Evolutionary conservation across 228 moss, liverwort and hornwort species (phyloP).

Genomic region (Sphagnum magellanicum): DNA sequence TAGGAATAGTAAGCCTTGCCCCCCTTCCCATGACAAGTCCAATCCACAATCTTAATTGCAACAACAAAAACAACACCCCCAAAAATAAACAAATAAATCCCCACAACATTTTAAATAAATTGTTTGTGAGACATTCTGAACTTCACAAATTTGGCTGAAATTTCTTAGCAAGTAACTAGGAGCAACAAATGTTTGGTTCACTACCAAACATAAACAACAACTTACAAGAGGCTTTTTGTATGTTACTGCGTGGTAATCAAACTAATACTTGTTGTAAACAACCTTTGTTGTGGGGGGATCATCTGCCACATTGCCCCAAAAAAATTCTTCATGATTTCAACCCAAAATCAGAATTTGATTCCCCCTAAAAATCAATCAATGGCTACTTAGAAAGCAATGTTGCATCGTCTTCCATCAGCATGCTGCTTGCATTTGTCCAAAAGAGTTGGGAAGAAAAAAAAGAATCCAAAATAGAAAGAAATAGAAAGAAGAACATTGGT

Average conservation of each 20-base stretch:
- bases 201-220: neutral
- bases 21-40: slow-evolving; percentile 95
- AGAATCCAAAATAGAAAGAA: too few relatives aligned
- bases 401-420: too few relatives aligned
- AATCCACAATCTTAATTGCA: slow-evolving; percentile 70
- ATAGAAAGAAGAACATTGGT: too few relatives aligned
- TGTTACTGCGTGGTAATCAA: slow-evolving; percentile 79
- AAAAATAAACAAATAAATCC: neutral
- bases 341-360: neutral
- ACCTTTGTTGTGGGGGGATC: slow-evolving; percentile 73
- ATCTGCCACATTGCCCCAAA: too few relatives aligned
- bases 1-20: slow-evolving; percentile 55
- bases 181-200: neutral
- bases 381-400: too few relatives aligned
- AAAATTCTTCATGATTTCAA: neutral
- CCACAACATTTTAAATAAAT: too few relatives aligned
- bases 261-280: slow-evolving; percentile 83
- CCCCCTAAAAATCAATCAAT: too few relatives aligned
- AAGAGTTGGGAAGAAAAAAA: too few relatives aligned
- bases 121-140: too few relatives aligned
- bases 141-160: too few relatives aligned
- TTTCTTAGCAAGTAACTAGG: too few relatives aligned
- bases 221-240: slow-evolving; percentile 81
- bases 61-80: neutral
- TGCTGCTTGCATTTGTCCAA: too few relatives aligned